Evolutionary conservation across 2,329 filamentous ascomycete species (phyloP), one percentile per base, ranked within the genome.

Genomic region (Pseudogymnoascus sp.): DNA sequence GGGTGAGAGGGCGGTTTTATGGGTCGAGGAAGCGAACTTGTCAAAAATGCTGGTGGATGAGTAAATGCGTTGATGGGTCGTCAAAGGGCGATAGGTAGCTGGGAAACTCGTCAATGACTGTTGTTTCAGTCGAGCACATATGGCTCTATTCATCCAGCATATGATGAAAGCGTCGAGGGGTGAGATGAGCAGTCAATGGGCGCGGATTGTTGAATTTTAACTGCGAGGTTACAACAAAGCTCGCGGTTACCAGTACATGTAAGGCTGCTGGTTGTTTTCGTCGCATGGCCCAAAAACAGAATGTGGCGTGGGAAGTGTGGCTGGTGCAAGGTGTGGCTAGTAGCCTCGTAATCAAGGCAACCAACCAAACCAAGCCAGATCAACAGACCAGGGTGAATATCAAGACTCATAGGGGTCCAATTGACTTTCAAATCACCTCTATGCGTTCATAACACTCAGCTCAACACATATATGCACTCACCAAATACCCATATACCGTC

Each of bases 91-190:
- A 68, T 56, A 56, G 47, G 47, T n/a, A 25, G 47, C 25, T 28
- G 47, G 47, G 65, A 69, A 70, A 70, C 68, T 69, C 66, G 69
- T 70, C 67, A 69, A 68, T 65, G 71, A 73, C 67, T 70, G 67
- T 65, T 67, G 66, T 69, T 69, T 70, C 68, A 68, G 65, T 66
- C 68, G 67, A 65, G 66, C 65, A 67, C 50, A 62, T 59, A 69
- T 63, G 61, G 67, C 68, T 69, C 67, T 72, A 69, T 65, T 70
- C 71, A 73, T 73, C 62, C 70, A 72, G 69, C 67, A 68, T 63
- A 31, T 56, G 25, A 56, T 56, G 25, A 25, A 56, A 56, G 47
- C 47, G n/a, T 10, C 47, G 5, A 56, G 47, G 25, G n/a, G 47
- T 25, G 25, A 23, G 23, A 18, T 56, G 25, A 56, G 47, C 25